phyloP scores from a whole-genome alignment of 2,329 filamentous ascomycete genomes.

The Aspergillus nomiae region DNA sequence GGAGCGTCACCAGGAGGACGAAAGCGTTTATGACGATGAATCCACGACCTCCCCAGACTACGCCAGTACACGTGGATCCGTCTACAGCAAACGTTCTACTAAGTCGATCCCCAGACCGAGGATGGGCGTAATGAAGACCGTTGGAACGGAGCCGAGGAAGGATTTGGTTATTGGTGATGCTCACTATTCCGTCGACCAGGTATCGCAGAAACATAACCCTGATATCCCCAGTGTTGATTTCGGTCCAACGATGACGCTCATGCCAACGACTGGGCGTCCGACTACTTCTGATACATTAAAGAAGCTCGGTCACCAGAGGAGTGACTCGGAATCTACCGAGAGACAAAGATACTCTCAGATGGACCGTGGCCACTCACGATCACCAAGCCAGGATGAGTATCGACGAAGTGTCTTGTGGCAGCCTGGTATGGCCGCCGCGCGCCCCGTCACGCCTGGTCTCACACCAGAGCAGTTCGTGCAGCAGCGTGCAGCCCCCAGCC shows the following conservation, averaged over 20 bases:
- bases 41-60: conserved; percentile 74
- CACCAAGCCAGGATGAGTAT: conserved; percentile 51
- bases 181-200: conserved; percentile 43
- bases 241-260: conserved; percentile 76
- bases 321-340: conserved; percentile 35
- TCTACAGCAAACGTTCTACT: conserved; percentile 44
- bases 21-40: conserved; percentile 59
- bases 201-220: conserved; percentile 40
- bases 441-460: conserved; percentile 58
- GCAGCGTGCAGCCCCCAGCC: conserved; percentile 66
- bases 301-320: conserved; percentile 34
- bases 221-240: conserved; percentile 79
- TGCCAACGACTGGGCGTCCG: conserved; percentile 57
- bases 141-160: conserved; percentile 59
- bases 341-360: conserved; percentile 26
- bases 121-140: conserved; percentile 77
- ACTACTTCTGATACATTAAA: conserved; percentile 57
- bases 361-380: conserved; percentile 39
- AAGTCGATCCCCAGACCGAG: conserved; percentile 61
- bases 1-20: conserved; percentile 34
- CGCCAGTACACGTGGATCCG: conserved; percentile 67
- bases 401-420: conserved; percentile 77
- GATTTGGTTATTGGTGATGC: conserved; percentile 51
- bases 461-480: conserved; percentile 83
- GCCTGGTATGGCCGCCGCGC: conserved; percentile 60